These are phyloP conservation scores for Suhomyces vadensis DNA, from an alignment of 805 yeast species.

Conservation along the genomic window DNA sequence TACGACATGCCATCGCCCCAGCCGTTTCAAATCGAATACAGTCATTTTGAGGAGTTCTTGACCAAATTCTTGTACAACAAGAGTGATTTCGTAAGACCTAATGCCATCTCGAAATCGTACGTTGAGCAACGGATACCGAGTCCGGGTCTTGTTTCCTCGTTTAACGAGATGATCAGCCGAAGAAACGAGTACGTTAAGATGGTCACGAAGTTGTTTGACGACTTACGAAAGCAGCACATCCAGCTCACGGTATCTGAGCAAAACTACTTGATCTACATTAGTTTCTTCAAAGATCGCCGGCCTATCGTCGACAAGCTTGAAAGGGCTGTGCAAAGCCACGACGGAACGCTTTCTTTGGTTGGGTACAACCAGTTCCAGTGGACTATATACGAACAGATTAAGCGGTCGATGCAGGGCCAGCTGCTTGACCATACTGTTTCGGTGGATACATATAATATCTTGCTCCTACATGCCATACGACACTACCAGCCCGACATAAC, in stretches of 20 bases:
- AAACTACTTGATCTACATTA: constrained; percentile 26
- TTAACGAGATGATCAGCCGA: constrained; percentile 18
- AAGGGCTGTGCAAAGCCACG: not conserved
- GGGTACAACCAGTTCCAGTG: constrained; percentile 19
- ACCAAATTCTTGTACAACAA: constrained; percentile 19
- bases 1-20: constrained; percentile 28
- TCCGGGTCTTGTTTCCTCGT: constrained; percentile 14
- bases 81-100: constrained; percentile 30
- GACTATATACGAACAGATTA: constrained; percentile 20
- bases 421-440: constrained; percentile 10
- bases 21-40: constrained; percentile 24
- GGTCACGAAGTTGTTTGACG: constrained; percentile 28
- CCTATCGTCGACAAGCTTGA: constrained; percentile 20
- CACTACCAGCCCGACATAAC: constrained; percentile 25
- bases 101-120: constrained; percentile 16
- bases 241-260: constrained; percentile 35
- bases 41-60: constrained; percentile 31
- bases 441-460: constrained; percentile 23
- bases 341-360: not conserved
- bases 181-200: constrained; percentile 22
- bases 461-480: constrained; percentile 31
- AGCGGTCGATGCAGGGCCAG: constrained; percentile 9
- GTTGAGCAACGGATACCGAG: constrained; percentile 2
- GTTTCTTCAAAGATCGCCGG: constrained; percentile 33
- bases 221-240: constrained; percentile 24